These are phyloP conservation scores for Guadua angustifolia DNA, from an alignment of 176 grass and related monocot species.

Conservation along the genomic window DNA sequence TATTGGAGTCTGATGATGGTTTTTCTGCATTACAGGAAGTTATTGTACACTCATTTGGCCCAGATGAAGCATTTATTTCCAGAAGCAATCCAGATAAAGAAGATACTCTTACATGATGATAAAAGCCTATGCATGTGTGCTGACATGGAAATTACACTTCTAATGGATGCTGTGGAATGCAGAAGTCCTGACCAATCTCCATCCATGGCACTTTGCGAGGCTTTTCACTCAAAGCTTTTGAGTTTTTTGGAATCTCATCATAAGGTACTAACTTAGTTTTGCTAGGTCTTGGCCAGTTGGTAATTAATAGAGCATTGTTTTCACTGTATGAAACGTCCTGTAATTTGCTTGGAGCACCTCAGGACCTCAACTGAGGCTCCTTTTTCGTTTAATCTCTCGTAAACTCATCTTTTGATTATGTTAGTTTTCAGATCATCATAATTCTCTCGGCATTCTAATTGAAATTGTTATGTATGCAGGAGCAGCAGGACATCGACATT, in stretches of 20 bases:
- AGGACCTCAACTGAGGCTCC: background rate
- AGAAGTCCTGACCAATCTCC: constrained; percentile 53
- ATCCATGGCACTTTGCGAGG: constrained; percentile 66
- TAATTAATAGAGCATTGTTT: background rate
- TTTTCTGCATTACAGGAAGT: constrained; percentile 60
- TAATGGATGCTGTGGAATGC: constrained; percentile 56
- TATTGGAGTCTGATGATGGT: constrained; percentile 20
- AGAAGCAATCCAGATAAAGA: constrained; percentile 83
- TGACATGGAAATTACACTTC: constrained; percentile 87
- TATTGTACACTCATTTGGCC: constrained; percentile 67
- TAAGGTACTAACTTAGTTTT: constrained; percentile 65
- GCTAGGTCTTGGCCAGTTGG: background rate
- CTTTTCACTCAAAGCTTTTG: constrained; percentile 79
- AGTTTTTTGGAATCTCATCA: constrained; percentile 61
- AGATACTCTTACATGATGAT: constrained; percentile 76
- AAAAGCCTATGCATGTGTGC: constrained; percentile 78
- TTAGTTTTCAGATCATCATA: constrained; percentile 3
- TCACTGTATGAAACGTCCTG: background rate
- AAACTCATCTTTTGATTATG: constrained; percentile 7
- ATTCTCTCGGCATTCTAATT: constrained; percentile 29
- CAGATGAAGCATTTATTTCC: constrained; percentile 92
- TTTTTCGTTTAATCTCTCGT: background rate
- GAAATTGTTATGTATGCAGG: constrained; percentile 46
- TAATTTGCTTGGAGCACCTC: constrained; percentile 21
- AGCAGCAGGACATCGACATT: constrained; percentile 54